phyloP scores from a whole-genome alignment of 768 basidiomycete genomes.

The Psilocybe cubensis region DNA sequence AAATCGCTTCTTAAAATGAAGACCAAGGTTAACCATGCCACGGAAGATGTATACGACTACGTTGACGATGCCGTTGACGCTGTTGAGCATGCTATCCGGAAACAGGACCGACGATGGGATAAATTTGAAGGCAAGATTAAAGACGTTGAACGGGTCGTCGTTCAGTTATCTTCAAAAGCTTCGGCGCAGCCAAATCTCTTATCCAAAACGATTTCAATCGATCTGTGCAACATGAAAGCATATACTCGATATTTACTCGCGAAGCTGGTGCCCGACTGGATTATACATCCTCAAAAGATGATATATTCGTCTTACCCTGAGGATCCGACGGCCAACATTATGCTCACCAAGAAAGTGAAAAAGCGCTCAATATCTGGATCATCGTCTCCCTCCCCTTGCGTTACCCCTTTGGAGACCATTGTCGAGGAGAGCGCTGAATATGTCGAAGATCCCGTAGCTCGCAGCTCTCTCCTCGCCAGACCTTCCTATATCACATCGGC shows the following conservation, averaged over 20 bases:
- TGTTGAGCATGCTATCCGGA: constrained; percentile 51
- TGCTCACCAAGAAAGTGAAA: not conserved
- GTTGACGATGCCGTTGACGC: constrained; percentile 58
- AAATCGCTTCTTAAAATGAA: constrained; percentile 45
- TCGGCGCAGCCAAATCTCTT: not conserved
- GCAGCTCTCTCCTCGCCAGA: constrained; percentile 11
- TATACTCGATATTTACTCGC: constrained; percentile 7
- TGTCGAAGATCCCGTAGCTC: not conserved
- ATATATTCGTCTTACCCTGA: not conserved
- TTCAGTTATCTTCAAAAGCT: constrained; percentile 7
- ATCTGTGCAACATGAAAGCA: not conserved
- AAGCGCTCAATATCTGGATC: not conserved
- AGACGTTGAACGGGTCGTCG: constrained; percentile 33
- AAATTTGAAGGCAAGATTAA: constrained; percentile 37
- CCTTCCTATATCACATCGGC: constrained; percentile 26
- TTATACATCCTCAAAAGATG: not conserved
- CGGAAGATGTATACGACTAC: constrained; percentile 63
- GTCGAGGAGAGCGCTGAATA: constrained; percentile 17
- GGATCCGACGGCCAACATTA: not conserved
- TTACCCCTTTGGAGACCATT: constrained; percentile 25
- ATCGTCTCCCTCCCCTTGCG: constrained; percentile 5
- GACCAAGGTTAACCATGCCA: constrained; percentile 40
- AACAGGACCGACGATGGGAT: constrained; percentile 54
- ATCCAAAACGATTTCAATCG: not conserved
- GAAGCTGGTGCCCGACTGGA: constrained; percentile 6